phyloP scores from a whole-genome alignment of 192 early-diverging fungal genomes.

The Allomyces arbusculus region DNA sequence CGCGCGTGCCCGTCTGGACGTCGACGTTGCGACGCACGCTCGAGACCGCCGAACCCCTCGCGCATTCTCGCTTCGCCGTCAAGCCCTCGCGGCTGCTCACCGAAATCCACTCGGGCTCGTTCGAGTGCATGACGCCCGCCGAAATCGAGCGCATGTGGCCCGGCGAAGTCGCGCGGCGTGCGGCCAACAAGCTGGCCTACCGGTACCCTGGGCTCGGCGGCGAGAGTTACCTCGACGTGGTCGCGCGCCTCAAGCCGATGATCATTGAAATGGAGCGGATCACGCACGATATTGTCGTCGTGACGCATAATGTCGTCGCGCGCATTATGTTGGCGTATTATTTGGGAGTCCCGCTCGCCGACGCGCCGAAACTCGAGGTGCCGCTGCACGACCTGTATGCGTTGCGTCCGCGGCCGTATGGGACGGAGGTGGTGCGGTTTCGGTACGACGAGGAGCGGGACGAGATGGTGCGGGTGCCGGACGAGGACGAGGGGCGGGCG shows the following conservation, averaged over 20 bases:
- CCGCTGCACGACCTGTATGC: constrained; percentile 65
- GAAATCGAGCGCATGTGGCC: constrained; percentile 66
- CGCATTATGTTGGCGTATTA: constrained; percentile 81
- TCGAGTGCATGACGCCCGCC: constrained; percentile 53
- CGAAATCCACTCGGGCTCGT: constrained; percentile 80
- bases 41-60: constrained; percentile 65
- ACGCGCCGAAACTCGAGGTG: constrained; percentile 61
- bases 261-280: constrained; percentile 93
- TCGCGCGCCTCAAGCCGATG: constrained; percentile 74
- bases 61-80: constrained; percentile 40
- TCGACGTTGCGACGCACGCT: constrained; percentile 65
- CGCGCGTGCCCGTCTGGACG: constrained; percentile 54
- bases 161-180: constrained; percentile 57
- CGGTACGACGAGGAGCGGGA: neutral
- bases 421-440: constrained; percentile 12
- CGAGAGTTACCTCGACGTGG: constrained; percentile 83
- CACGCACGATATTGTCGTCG: constrained; percentile 61
- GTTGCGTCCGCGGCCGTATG: constrained; percentile 67
- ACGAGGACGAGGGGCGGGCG: no score
- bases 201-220: constrained; percentile 92
- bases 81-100: constrained; percentile 59
- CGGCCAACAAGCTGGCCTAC: constrained; percentile 73
- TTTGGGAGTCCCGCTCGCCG: constrained; percentile 55
- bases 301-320: constrained; percentile 81
- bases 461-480: neutral